Evolutionary conservation across 208 protist species (phyloP), one percentile per base, ranked within the genome.

Genomic region (Acanthamoeba healyi): DNA sequence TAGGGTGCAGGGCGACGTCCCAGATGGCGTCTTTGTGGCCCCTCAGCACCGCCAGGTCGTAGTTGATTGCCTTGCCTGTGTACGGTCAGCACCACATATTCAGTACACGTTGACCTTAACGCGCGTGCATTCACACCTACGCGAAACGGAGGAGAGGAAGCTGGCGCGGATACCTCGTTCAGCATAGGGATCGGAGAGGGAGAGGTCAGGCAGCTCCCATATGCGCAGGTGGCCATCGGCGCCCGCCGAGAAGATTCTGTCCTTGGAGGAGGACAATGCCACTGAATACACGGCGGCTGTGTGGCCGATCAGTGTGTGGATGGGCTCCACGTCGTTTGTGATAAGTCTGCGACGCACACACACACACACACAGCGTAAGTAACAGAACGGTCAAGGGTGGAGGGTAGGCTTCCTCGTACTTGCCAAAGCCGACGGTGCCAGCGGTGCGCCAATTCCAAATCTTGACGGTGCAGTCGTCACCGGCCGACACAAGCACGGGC

Each of bases 1-100:
- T 36, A 6, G 72, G 42, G n/a, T 82, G 72, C 19, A 82, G 72
- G 6, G 72, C 72, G 1, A 95, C 22, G 49, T 93, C 67, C 94
- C 94, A 95, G 17, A 95, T 93, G 26, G 63, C 94, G 49, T 95
- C 94, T 2, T 42, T 56, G 56, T 95, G 94, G 44, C 94, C 94
- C 10, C 36, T 61, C 54, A 87, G 81, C 17, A 87, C 74, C 17
- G 38, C 34, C 22, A 91, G 36, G 5, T 94, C 44, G 36, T 44
- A 94, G 5, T 34, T 42, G 10, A 94, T 22, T 6, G 91, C 44
- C 29, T 63, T 42, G 17, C 94, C 72, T 82, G n/a, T n/a, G n/a
- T n/a, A n/a, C n/a, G n/a, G n/a, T n/a, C n/a, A n/a, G n/a, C n/a
- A n/a, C n/a, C n/a, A n/a, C n/a, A n/a, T n/a, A n/a, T n/a, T n/a